A percentile compares a stretch with the other conserved stretches of the same genome.
phyloP scores from a whole-genome alignment of 371 early-diverging fungal genomes.

The Circinella umbellata region DNA sequence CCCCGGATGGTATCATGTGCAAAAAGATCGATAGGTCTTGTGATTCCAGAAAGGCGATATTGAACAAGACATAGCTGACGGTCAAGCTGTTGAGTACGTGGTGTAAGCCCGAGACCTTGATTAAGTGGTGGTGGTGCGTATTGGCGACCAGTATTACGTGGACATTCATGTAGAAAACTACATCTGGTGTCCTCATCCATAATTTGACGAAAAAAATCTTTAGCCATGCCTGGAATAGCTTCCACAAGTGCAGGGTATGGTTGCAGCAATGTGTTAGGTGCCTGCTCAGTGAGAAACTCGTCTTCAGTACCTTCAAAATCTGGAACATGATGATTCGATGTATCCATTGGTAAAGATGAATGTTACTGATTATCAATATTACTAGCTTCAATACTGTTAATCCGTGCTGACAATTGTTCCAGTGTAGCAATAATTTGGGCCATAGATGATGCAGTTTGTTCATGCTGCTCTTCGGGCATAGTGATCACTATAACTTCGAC shows the following conservation, averaged over 20 bases:
- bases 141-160: neutral
- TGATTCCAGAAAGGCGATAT: conserved; percentile 14
- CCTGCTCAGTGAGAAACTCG: neutral
- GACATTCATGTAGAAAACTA: conserved; percentile 9
- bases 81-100: neutral
- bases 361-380: no score
- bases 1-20: neutral
- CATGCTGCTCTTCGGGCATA: neutral
- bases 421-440: neutral
- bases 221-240: conserved; percentile 8
- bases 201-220: neutral
- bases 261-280: neutral
- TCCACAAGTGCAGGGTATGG: conserved; percentile 11
- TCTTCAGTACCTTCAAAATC: neutral
- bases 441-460: neutral
- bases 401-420: neutral
- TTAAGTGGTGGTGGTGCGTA: conserved; percentile 6
- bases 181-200: neutral
- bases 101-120: neutral
- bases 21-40: conserved; percentile 11
- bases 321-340: neutral
- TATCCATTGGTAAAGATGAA: neutral
- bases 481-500: neutral
- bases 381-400: neutral
- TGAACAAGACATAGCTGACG: conserved; percentile 9